Percentiles rank a stretch among this genome's conserved stretches.
phyloP scores from a whole-genome alignment of 176 grass and related monocot genomes.

The Musa beccarii region DNA sequence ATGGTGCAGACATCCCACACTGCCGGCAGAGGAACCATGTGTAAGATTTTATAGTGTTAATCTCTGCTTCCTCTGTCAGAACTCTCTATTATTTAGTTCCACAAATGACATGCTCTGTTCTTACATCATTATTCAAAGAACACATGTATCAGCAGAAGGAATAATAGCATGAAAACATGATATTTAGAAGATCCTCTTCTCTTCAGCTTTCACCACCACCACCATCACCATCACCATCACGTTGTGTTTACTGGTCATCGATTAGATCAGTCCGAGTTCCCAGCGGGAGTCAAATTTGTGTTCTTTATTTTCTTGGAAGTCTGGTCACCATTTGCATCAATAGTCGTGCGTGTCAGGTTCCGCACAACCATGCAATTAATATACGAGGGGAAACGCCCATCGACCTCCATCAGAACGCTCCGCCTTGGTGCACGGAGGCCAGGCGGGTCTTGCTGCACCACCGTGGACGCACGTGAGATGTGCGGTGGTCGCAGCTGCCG shows the following conservation, averaged over 20 bases:
- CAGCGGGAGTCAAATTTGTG: background rate
- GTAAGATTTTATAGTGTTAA: background rate
- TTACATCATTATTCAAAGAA: background rate
- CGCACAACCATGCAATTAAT: background rate
- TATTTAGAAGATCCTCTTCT: background rate
- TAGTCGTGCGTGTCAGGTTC: background rate
- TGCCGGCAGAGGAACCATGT: too few relatives aligned
- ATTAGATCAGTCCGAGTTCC: background rate
- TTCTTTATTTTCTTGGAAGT: background rate
- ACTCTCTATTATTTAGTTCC: background rate
- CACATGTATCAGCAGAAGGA: conserved; percentile 3
- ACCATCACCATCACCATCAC: too few relatives aligned
- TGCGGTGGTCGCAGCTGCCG: background rate
- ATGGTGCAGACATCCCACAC: too few relatives aligned
- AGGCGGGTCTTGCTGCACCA: background rate
- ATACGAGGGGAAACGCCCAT: background rate
- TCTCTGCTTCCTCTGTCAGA: background rate
- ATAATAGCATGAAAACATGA: conserved; percentile 4
- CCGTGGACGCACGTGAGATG: background rate
- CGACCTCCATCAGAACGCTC: background rate
- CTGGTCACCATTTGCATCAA: background rate
- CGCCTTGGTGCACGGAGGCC: background rate
- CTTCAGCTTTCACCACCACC: background rate
- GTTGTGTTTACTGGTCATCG: too few relatives aligned
- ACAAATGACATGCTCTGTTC: background rate